phyloP scores from a whole-genome alignment of 2,329 filamentous ascomycete genomes.

The Neonectria hederae region DNA sequence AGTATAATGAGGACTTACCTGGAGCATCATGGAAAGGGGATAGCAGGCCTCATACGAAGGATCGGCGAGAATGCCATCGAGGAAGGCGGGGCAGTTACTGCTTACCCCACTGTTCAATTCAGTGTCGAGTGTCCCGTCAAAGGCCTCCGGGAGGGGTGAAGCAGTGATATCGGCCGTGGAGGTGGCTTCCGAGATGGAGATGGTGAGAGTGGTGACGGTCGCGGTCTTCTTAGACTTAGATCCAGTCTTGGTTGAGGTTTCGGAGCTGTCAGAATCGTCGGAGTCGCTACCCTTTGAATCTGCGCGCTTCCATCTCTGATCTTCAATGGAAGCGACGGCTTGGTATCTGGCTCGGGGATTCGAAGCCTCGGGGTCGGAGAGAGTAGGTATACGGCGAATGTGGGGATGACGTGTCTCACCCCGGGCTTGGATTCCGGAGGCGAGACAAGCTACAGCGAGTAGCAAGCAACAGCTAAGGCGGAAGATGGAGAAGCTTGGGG shows the following conservation, averaged over 20 bases:
- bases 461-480: slow-evolving; percentile 27
- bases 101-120: slow-evolving; percentile 67
- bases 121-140: slow-evolving; percentile 70
- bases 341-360: not conserved
- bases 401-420: slow-evolving; percentile 24
- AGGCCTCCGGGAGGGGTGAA: slow-evolving; percentile 66
- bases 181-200: slow-evolving; percentile 30
- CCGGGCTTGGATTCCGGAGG: slow-evolving; percentile 31
- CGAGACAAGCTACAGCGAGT: slow-evolving; percentile 38
- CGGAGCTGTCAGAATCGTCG: slow-evolving; percentile 11
- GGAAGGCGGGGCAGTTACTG: slow-evolving; percentile 70
- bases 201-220: slow-evolving; percentile 34
- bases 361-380: slow-evolving; percentile 2
- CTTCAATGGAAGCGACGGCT: not conserved
- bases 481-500: slow-evolving; percentile 24
- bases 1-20: slow-evolving; percentile 61
- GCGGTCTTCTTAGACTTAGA: slow-evolving; percentile 19
- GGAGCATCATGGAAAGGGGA: slow-evolving; percentile 84
- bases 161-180: slow-evolving; percentile 38
- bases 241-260: slow-evolving; percentile 19
- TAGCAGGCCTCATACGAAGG: slow-evolving; percentile 77
- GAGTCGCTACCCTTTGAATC: slow-evolving; percentile 22
- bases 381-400: not conserved
- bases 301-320: slow-evolving; percentile 26
- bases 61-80: slow-evolving; percentile 72